Evolutionary conservation across 345 rosid genomes (phyloP).

Genomic region (Eucalyptus rudis): DNA sequence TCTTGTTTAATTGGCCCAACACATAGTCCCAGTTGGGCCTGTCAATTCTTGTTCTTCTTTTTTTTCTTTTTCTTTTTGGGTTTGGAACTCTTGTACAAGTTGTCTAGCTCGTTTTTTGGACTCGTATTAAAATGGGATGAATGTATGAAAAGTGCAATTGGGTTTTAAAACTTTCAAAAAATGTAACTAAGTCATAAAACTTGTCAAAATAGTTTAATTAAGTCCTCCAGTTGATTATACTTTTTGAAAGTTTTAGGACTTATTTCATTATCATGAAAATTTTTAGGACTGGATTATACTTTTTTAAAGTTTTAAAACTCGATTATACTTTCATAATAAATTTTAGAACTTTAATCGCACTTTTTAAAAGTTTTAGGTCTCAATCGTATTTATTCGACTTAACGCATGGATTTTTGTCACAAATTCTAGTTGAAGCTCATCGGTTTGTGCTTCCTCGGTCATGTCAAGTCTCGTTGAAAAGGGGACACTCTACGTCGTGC

Average conservation of each 20-base stretch:
- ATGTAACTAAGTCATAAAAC: rapidly evolving
- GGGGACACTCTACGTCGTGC: background rate
- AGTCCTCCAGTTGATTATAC: rapidly evolving
- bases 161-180: rapidly evolving
- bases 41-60: background rate
- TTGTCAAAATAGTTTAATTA: rapidly evolving
- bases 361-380: too few relatives aligned
- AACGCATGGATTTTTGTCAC: background rate
- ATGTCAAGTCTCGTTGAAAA: background rate
- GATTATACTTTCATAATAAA: rapidly evolving
- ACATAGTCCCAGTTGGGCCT: background rate
- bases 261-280: rapidly evolving
- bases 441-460: background rate
- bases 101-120: background rate
- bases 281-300: rapidly evolving
- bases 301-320: rapidly evolving
- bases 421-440: background rate
- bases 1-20: background rate
- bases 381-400: too few relatives aligned
- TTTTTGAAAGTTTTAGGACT: rapidly evolving
- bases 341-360: too few relatives aligned
- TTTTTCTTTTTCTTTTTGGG: too few relatives aligned
- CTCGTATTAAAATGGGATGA: background rate
- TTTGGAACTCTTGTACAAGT: background rate
- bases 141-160: rapidly evolving